Evolutionary conservation across 768 basidiomycete genomes (phyloP), one percentile per base, ranked within the genome.

Genomic region (Mycena vulgaris): DNA sequence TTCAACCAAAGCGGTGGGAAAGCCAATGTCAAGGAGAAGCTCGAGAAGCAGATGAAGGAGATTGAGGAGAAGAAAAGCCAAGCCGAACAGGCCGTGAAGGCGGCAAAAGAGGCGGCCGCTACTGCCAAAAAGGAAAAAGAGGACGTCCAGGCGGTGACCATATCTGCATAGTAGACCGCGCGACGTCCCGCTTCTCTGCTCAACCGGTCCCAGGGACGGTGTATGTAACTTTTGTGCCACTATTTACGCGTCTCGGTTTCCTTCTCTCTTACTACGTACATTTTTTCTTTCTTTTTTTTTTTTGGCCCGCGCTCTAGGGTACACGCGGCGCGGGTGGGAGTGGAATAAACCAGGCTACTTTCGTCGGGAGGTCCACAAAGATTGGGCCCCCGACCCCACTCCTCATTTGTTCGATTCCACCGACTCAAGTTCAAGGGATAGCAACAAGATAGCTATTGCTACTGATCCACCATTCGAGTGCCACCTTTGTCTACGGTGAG

Each of bases 71-170:
- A 89, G 79, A 91, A 88, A 80, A 84, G 72, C 42, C 83, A 89
- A 72, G 89, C 88, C 40, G 89, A 92, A 80, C 88, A 89, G 78
- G 91, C 90, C 3, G 88, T 93, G 23, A 87, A 86, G 74, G 89
- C 89, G 30, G 91, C 91, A 3, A 87, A 93, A 77, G 87, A 77
- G 53, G 88, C 89, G 14, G 67, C 67, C 2, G 69, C 69, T n/a
- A 64, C 57, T 25, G 87, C 86, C 27, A 85, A 86, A 63, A 87
- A 82, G 77, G 92, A 92, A 81, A 90, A 91, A 76, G 87, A 88
- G 66, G 90, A 88, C 48, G 82, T 86, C 35, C 86, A 88, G 49
- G 77, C 88, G 53, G 85, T 87, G 51, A 80, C 85, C 11, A 86
- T 86, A 45, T 76, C 85, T 61, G 87, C 84, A 55, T 78, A 74